A percentile compares a stretch with the other conserved stretches of the same genome.
Conservation (phyloP, 2,329 filamentous ascomycete species). For the Microdochium paspali region DNA sequence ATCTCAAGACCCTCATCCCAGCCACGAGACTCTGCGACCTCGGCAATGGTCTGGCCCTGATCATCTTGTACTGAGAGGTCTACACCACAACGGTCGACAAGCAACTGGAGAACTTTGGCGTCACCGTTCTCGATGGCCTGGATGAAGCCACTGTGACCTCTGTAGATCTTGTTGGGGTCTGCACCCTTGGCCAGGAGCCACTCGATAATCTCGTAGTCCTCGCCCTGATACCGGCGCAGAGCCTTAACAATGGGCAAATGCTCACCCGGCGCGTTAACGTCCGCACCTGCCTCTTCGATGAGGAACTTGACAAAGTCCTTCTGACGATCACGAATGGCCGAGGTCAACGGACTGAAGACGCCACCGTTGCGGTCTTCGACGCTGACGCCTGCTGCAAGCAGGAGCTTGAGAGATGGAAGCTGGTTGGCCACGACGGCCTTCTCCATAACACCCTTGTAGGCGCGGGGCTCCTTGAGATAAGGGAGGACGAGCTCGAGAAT, state of each 20-base stretch:
- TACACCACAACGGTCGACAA: constrained; percentile 38
- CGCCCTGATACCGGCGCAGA: constrained; percentile 45
- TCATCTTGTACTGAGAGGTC: constrained; percentile 46
- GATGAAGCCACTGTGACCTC: constrained; percentile 57
- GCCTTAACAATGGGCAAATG: constrained; percentile 64
- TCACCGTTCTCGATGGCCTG: constrained; percentile 59
- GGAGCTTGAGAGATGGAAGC: constrained; percentile 56
- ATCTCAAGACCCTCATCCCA: constrained; percentile 48
- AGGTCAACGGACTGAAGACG: constrained; percentile 61
- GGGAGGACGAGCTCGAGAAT: constrained; percentile 51
- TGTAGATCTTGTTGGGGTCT: constrained; percentile 59
- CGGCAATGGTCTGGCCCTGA: constrained; percentile 40
- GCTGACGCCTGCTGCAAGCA: constrained; percentile 53
- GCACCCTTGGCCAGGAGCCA: constrained; percentile 54
- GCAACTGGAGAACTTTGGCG: constrained; percentile 37
- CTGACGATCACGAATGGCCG: constrained; percentile 53
- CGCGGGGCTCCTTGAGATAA: constrained; percentile 45
- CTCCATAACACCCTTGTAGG: constrained; percentile 59
- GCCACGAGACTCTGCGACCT: constrained; percentile 47
- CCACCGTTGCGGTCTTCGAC: constrained; percentile 66
- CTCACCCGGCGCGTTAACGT: constrained; percentile 59
- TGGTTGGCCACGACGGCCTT: constrained; percentile 59
- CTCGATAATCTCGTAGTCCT: constrained; percentile 51
- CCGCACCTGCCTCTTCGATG: constrained; percentile 50
- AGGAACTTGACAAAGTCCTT: constrained; percentile 53